Base-by-base conservation (phyloP, 352 stramenopile species). In the Globisporangium camurandrum region DNA sequence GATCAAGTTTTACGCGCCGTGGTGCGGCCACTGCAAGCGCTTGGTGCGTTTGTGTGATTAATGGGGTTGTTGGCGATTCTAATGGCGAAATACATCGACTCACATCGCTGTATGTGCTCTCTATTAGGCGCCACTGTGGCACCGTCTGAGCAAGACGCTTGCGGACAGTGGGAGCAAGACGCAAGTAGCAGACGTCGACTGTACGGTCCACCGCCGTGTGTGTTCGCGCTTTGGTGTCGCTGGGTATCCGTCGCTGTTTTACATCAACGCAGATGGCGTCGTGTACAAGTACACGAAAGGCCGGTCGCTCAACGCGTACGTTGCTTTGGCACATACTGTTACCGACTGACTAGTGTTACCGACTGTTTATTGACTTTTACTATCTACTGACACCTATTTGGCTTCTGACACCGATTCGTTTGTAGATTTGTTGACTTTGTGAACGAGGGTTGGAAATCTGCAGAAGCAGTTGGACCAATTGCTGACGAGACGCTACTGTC, bases 1-100 rank as follows among this genome's bases (percentile, higher is more conserved):
- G 39, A 78, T 93, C 55, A 89, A 90, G 62, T 90, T 90, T 50
- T 88, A 88, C 51, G 76, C 78, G 20, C 77, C 77, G 2, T 90
- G 78, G 78, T 90, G 78, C 40, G 74, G 76, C 37, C 78, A 87
- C 57, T 87, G 78, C 69, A 88, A 88, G 62, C 76, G 76, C n/a
- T 53, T 93, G 46, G 75, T 85, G 61, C 51, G 73, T 54, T 39
- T 16, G 33, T 31, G 6, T 41, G 5, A 4, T 37, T 12, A 16
- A 34, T 34, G 9, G 30, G 30, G 8, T 34, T 34, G 30, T 16
- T 34, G 30, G 30, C 30, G 30, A n/a, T n/a, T n/a, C n/a, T n/a
- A n/a, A n/a, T n/a, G n/a, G n/a, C n/a, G n/a, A 22, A 49, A 26
- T 51, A 40, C 36, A 39, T 19, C 4, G 37, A 36, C 30, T 24